These are phyloP conservation scores for Coelastrella sp. DNA, from an alignment of 139 green algal species.

Conservation along the genomic window DNA sequence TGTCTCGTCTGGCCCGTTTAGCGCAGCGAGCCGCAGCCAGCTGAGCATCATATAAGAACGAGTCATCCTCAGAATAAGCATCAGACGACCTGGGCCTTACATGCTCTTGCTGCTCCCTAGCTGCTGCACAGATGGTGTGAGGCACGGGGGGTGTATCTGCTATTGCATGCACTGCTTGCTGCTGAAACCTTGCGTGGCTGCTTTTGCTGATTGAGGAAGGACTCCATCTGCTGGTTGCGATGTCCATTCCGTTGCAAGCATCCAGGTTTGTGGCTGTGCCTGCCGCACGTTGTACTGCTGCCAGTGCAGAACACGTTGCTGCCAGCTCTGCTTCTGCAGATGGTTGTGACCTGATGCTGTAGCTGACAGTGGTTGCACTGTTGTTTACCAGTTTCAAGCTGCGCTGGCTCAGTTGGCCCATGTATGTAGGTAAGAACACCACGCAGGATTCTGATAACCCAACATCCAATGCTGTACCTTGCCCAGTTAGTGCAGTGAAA, in stretches of 20 bases:
- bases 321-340: conserved; percentile 16
- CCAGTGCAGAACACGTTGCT: conserved; percentile 1
- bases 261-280: not conserved
- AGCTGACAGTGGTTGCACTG: conserved; percentile 57
- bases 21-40: not conserved
- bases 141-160: too few relatives aligned
- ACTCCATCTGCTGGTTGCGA: too few relatives aligned
- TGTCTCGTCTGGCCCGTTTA: conserved; percentile 15
- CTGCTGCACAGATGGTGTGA: too few relatives aligned
- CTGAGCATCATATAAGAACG: conserved; percentile 9
- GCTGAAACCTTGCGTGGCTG: not conserved
- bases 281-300: conserved; percentile 5
- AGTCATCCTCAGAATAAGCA: not conserved
- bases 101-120: not conserved
- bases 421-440: conserved; percentile 69
- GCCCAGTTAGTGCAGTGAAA: conserved; percentile 59
- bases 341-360: conserved; percentile 57
- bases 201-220: not conserved
- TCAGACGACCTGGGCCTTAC: not conserved
- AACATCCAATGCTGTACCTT: conserved; percentile 72
- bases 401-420: conserved; percentile 75
- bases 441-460: conserved; percentile 58
- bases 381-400: conserved; percentile 74
- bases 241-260: not conserved
- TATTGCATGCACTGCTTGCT: conserved; percentile 10